phyloP scores from a whole-genome alignment of 495 filamentous ascomycete species.

The Penicillium roqueforti region DNA sequence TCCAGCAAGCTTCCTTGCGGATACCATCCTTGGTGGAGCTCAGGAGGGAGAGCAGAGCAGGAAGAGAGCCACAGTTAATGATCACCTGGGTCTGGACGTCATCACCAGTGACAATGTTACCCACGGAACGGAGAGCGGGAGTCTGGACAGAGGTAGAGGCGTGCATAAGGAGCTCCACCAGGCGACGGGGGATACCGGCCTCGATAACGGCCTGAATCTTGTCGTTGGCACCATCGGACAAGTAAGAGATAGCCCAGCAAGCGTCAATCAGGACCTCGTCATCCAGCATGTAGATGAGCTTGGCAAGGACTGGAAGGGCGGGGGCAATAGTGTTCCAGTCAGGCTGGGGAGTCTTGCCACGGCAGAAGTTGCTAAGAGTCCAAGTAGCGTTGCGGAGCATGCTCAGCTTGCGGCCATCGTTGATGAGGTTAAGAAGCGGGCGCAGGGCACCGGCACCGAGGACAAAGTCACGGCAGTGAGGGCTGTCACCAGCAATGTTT shows the following conservation, averaged over 20 bases:
- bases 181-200: slow-evolving; percentile 91
- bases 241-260: slow-evolving; percentile 99
- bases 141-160: slow-evolving; percentile 99
- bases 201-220: slow-evolving; percentile 99
- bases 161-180: slow-evolving; percentile 97
- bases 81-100: slow-evolving; percentile 99
- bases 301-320: slow-evolving; percentile 92
- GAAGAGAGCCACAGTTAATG: slow-evolving; percentile 94
- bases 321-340: slow-evolving; percentile 97
- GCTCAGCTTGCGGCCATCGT: slow-evolving; percentile 97
- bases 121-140: slow-evolving; percentile 92
- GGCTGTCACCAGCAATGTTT: slow-evolving; percentile 99
- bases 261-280: slow-evolving; percentile 99
- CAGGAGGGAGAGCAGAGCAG: slow-evolving; percentile 85
- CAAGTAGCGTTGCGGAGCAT: slow-evolving; percentile 99
- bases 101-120: slow-evolving; percentile 98
- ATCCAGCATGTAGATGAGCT: slow-evolving; percentile 96
- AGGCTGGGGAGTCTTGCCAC: slow-evolving; percentile 98
- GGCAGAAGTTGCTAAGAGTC: slow-evolving; percentile 99
- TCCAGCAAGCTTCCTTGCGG: slow-evolving; percentile 99
- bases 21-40: slow-evolving; percentile 98
- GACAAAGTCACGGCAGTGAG: slow-evolving; percentile 93
- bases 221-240: slow-evolving; percentile 98
- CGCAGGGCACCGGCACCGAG: slow-evolving; percentile 83
- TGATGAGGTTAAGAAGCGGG: slow-evolving; percentile 81